Conservation (phyloP, 208 protist species). For the Acanthamoeba healyi region DNA sequence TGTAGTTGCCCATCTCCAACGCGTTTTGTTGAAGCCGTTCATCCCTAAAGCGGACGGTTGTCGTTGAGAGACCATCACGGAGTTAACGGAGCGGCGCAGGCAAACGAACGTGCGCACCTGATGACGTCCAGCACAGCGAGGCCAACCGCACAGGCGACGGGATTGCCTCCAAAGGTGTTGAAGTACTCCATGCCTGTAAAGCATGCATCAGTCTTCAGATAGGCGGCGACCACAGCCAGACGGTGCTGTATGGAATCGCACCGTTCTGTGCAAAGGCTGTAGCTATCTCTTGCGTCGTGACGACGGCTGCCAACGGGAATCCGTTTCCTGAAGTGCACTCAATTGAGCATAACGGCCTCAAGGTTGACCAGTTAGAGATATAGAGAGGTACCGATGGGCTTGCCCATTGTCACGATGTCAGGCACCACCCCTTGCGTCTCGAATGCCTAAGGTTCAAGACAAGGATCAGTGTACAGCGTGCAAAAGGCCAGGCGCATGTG, state of each 20-base stretch:
- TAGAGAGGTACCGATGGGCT: constrained; percentile 58
- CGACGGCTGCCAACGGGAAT: constrained; percentile 66
- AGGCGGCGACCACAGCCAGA: too few species aligned
- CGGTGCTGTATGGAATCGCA: not conserved
- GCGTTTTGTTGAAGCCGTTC: constrained; percentile 74
- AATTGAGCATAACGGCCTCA: not conserved
- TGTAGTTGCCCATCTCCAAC: constrained; percentile 42
- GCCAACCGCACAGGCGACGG: constrained; percentile 58
- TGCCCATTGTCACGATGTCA: constrained; percentile 76
- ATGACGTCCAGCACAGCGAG: constrained; percentile 69
- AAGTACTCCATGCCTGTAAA: constrained; percentile 77
- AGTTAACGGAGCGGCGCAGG: too few species aligned
- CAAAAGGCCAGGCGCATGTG: too few species aligned
- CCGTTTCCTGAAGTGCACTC: constrained; percentile 17
- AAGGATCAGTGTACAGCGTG: not conserved
- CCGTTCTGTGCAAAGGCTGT: constrained; percentile 4
- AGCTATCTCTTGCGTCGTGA: constrained; percentile 54
- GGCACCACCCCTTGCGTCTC: constrained; percentile 66
- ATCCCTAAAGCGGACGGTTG: not conserved
- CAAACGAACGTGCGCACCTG: not conserved
- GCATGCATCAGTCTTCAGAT: too few species aligned
- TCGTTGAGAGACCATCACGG: not conserved
- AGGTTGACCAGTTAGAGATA: too few species aligned
- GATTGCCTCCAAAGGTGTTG: constrained; percentile 72
- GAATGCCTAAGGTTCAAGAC: constrained; percentile 34